These are phyloP conservation scores for Linnemannia schmuckeri DNA, from an alignment of 192 early-diverging fungal species.

Conservation along the genomic window DNA sequence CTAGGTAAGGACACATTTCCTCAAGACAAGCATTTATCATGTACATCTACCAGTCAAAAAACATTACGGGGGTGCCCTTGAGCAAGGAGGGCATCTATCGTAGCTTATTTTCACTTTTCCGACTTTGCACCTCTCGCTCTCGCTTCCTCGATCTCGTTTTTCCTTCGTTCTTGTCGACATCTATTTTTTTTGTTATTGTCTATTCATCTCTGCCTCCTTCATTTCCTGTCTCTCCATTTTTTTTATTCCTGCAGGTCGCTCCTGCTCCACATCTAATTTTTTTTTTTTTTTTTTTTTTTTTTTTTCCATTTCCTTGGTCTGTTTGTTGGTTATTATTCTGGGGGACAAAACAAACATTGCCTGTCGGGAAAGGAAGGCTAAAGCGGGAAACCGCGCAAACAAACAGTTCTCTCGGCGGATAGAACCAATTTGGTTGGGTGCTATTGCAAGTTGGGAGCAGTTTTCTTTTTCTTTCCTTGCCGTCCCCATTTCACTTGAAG, in stretches of 20 bases:
- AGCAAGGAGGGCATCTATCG: too few relatives aligned
- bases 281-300: slow-evolving; percentile 6
- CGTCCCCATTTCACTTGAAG: not conserved
- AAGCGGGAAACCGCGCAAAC: not conserved
- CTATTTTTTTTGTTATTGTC: not conserved
- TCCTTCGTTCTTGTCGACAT: too few relatives aligned
- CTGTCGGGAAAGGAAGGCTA: not conserved
- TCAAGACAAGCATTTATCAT: not conserved
- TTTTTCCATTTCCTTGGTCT: not conserved
- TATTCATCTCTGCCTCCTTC: not conserved
- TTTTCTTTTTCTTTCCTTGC: not conserved
- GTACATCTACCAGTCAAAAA: not conserved
- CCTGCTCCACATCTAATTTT: not conserved
- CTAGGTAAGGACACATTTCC: slow-evolving; percentile 29
- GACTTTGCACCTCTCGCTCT: too few relatives aligned
- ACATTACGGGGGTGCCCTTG: not conserved
- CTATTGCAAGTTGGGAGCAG: not conserved
- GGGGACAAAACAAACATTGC: not conserved
- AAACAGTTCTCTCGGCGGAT: not conserved
- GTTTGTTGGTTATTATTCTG: not conserved
- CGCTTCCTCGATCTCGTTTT: too few relatives aligned
- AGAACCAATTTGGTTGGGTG: too few relatives aligned
- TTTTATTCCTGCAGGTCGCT: not conserved
- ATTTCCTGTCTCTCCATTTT: not conserved
- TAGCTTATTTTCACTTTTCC: too few relatives aligned